Evolutionary conservation across 768 basidiomycete species (phyloP).

Genomic region (Termitomyces sp.): DNA sequence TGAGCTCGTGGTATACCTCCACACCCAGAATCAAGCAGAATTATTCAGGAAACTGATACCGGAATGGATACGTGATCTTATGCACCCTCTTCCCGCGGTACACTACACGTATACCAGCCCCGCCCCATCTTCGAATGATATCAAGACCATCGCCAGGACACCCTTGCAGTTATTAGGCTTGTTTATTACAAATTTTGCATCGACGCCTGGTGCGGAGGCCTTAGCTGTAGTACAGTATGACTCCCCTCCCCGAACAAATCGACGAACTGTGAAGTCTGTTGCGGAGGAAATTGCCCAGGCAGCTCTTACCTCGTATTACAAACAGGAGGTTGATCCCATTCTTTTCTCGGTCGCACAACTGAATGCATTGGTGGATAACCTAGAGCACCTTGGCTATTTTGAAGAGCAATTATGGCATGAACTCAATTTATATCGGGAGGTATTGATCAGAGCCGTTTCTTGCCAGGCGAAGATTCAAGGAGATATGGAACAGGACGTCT

Average conservation of each 20-base stretch:
- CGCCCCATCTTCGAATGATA: not conserved
- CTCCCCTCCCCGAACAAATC: not conserved
- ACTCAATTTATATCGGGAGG: conserved; percentile 19
- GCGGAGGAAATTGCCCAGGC: conserved; percentile 24
- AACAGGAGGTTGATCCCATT: conserved; percentile 14
- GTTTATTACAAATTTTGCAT: conserved; percentile 1
- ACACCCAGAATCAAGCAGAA: conserved; percentile 32
- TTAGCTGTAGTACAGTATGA: not conserved
- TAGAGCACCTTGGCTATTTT: conserved; percentile 28
- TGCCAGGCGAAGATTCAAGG: not conserved
- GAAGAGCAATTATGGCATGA: conserved; percentile 26
- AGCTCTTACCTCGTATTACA: conserved; percentile 5
- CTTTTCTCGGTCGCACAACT: conserved; percentile 17
- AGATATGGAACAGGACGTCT: too few species aligned
- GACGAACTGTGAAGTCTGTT: conserved; percentile 16
- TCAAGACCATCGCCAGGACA: not conserved
- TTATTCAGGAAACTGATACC: conserved; percentile 30
- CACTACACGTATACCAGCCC: not conserved
- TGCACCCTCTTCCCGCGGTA: conserved; percentile 24
- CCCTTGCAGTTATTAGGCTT: conserved; percentile 3
- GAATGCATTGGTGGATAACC: conserved; percentile 27
- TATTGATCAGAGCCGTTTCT: conserved; percentile 19
- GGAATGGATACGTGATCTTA: conserved; percentile 30
- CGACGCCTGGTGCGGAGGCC: not conserved
- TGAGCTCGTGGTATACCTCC: conserved; percentile 29